Base-by-base conservation (phyloP, 2,329 filamentous ascomycete species). In the Piedraia hortae region DNA sequence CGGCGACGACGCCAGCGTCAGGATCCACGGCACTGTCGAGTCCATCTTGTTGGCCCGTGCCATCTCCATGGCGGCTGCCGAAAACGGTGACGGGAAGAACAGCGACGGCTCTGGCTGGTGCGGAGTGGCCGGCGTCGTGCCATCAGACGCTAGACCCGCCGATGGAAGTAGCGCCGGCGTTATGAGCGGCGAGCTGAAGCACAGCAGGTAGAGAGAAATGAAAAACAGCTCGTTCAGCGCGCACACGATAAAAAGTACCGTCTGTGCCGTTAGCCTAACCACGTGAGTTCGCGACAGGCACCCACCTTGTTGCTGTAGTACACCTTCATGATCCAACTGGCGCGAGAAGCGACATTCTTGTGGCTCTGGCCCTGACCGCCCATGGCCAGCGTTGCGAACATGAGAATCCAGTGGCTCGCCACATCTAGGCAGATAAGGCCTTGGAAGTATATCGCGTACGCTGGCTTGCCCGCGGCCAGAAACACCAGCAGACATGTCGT, bases 341-440 rank as follows among this genome's bases (percentile, higher is more conserved):
- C 58, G 43, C 62, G 73, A 47, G 72, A 69, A 42, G 89, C 77
- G 23, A 97, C 68, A 36, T 73, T 80, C 64, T 97, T 97, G 54
- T 97, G 85, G 52, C 78, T 74, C 35, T 62, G 53, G 10, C 66
- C 62, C 24, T 63, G 59, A 23, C 75, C 77, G 24, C 72, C 77
- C 64, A 90, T 85, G 32, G 69, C 68, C 38, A 91, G 54, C 1
- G 78, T 90, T 7, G 80, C 75, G 44, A 89, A 93, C 85, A 97
- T 97, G 53, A 97, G 85, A 56, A 93, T 82, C 45, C 93, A 97
- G 48, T 97, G 85, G 44, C 78, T 90, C 13, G 85, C 73, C 32
- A 97, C 59, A 47, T 97, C 85, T 37, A 97, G 52, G 24, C 71
- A 72, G 46, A 97, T 90, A 40, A 97, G 52, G 19, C 70, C 64